A percentile compares a stretch with the other conserved stretches of the same genome.
Conservation (phyloP, 352 stramenopile genomes). For the Globisporangium okanoganense region DNA sequence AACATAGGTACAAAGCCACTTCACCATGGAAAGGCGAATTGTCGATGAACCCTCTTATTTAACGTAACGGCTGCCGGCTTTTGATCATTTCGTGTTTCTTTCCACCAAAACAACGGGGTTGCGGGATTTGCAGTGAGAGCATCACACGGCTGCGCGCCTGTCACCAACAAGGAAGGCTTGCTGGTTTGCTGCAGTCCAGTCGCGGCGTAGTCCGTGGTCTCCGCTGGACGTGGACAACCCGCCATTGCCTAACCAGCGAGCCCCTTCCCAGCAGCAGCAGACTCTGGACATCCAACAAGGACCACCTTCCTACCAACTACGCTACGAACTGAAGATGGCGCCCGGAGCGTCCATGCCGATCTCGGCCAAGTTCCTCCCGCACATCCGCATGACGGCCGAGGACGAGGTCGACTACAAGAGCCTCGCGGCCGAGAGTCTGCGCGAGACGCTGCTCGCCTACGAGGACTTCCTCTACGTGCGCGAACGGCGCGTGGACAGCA, state of each 20-base stretch:
- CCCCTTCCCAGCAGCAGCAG: neutral
- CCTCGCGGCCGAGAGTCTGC: constrained; percentile 21
- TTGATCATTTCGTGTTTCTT: too few relatives aligned
- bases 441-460: constrained; percentile 33
- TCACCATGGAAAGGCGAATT: too few relatives aligned
- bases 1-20: too few relatives aligned
- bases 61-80: too few relatives aligned
- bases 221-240: neutral
- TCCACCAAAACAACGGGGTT: too few relatives aligned
- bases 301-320: neutral
- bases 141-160: too few relatives aligned
- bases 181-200: neutral
- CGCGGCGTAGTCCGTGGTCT: neutral
- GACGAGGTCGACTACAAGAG: constrained; percentile 27
- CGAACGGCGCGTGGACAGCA: constrained; percentile 23
- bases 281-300: neutral
- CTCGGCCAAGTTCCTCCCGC: constrained; percentile 14
- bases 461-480: constrained; percentile 29
- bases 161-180: neutral
- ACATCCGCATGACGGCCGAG: constrained; percentile 24
- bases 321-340: neutral
- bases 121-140: too few relatives aligned
- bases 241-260: neutral
- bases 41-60: too few relatives aligned
- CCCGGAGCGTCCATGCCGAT: neutral